Evolutionary conservation across 208 protist genomes (phyloP), one percentile per base, ranked within the genome.

Genomic region (Crithidia mellificae): DNA sequence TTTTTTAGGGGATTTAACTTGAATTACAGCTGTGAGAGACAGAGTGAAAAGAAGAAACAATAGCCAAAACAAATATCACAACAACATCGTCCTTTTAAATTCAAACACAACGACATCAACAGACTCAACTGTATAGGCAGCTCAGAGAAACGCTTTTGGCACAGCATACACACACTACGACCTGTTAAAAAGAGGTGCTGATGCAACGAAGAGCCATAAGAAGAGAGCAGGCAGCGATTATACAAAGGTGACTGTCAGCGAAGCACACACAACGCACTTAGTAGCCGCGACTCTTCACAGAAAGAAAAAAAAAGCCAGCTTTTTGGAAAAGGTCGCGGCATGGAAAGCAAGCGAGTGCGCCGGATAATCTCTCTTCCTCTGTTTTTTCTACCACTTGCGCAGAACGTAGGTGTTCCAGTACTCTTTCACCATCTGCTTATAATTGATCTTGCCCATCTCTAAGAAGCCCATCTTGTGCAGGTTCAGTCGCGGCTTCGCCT

Each of bases 391-490:
- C 90, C 90, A 95, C 52, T 84, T 81, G 20, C 87, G 84, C 84
- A 90, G 81, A 36, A 95, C 71, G 63, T 95, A 95, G 17, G 82
- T 91, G 70, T 93, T 93, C 84, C 84, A 95, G 80, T 93, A 95
- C 80, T 95, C 87, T 78, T 95, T 95, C 63, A 70, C 78, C 84
- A 93, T 91, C 63, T 92, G 85, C 76, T 74, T 89, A 80, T 88
- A 92, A 80, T 95, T 95, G 11, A 93, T 85, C 70, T 86, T 88
- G 0, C 79, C 80, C 90, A 95, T 93, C 50, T 95, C 85, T 9
- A 93, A 43, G 61, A 95, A 93, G 55, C 87, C 85, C 85, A 92
- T 93, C 80, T 90, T 93, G 78, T 93, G 83, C 11, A 95, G 73
- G 46, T 93, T 93, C 22, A 92, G 77, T 14, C 87, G 83, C 43